Percentiles rank a stretch among this genome's conserved stretches.
Conservation (phyloP, 2,329 filamentous ascomycete species). For the Talaromyces amestolkiae region DNA sequence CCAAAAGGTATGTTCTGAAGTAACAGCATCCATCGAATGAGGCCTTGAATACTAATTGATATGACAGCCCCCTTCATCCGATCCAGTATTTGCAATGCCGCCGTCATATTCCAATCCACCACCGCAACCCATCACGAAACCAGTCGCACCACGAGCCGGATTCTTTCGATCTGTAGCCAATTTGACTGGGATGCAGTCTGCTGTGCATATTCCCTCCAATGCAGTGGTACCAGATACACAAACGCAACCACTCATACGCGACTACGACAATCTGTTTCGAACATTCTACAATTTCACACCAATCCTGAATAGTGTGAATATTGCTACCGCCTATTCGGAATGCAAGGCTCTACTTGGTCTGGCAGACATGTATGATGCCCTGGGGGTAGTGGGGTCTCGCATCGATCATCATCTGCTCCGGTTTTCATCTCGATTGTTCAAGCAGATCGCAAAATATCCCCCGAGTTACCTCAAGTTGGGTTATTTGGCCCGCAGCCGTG, state of each 20-base stretch:
- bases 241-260: constrained; percentile 71
- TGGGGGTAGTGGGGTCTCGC: constrained; percentile 80
- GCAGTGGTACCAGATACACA: constrained; percentile 56
- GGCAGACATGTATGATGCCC: constrained; percentile 92
- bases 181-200: constrained; percentile 58
- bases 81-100: constrained; percentile 54
- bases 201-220: constrained; percentile 50
- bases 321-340: constrained; percentile 88
- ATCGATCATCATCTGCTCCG: constrained; percentile 92
- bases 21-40: not conserved
- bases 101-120: constrained; percentile 45
- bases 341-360: constrained; percentile 85
- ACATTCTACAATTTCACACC: constrained; percentile 94
- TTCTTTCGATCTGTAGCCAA: constrained; percentile 91
- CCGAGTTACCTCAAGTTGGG: constrained; percentile 88
- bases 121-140: constrained; percentile 62
- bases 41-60: not conserved
- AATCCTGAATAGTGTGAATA: constrained; percentile 76
- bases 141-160: constrained; percentile 58
- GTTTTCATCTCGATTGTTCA: constrained; percentile 88
- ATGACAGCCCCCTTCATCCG: constrained; percentile 34
- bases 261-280: constrained; percentile 94
- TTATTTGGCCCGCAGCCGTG: constrained; percentile 76
- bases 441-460: constrained; percentile 94
- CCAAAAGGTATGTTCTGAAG: constrained; percentile 62